A percentile compares a stretch with the other conserved stretches of the same genome.
Evolutionary conservation across 495 filamentous ascomycete species (phyloP).

Genomic region (Penicillium manginii): DNA sequence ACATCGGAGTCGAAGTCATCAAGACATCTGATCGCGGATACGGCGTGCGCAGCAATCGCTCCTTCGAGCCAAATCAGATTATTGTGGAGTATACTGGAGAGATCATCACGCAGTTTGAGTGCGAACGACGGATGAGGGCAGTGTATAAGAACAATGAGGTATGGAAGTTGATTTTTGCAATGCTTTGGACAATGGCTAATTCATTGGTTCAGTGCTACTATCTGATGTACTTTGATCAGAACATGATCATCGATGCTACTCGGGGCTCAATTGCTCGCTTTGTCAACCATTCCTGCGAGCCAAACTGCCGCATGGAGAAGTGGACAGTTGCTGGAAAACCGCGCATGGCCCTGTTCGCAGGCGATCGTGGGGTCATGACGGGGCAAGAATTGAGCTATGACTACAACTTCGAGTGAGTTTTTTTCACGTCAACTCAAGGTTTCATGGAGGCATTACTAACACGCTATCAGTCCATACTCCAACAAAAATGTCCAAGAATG

Average conservation of each 20-base stretch:
- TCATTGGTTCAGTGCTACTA: conserved; percentile 76
- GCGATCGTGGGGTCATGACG: conserved; percentile 84
- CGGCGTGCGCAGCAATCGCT: conserved; percentile 86
- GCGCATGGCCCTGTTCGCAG: conserved; percentile 96
- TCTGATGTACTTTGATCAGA: conserved; percentile 96
- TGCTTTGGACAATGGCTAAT: conserved; percentile 12
- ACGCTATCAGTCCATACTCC: conserved; percentile 61
- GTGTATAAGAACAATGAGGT: conserved; percentile 92
- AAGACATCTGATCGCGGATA: conserved; percentile 88
- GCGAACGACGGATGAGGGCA: conserved; percentile 88
- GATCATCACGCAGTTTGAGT: conserved; percentile 92
- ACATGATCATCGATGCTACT: conserved; percentile 98
- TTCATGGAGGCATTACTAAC: conserved; percentile 15
- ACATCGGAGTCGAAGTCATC: conserved; percentile 91
- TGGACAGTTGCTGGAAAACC: conserved; percentile 96
- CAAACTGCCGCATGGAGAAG: conserved; percentile 97
- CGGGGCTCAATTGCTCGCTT: conserved; percentile 95
- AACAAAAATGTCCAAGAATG: conserved; percentile 83
- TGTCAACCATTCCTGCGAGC: conserved; percentile 95
- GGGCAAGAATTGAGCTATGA: conserved; percentile 98
- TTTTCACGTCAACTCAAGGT: not conserved
- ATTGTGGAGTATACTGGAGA: conserved; percentile 98
- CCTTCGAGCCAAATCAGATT: conserved; percentile 87
- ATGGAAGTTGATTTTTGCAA: conserved; percentile 27
- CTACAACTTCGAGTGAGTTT: conserved; percentile 88